Evolutionary conservation across 768 basidiomycete species (phyloP), one percentile per base, ranked within the genome.

Genomic region (Fibroporia radiculosa): DNA sequence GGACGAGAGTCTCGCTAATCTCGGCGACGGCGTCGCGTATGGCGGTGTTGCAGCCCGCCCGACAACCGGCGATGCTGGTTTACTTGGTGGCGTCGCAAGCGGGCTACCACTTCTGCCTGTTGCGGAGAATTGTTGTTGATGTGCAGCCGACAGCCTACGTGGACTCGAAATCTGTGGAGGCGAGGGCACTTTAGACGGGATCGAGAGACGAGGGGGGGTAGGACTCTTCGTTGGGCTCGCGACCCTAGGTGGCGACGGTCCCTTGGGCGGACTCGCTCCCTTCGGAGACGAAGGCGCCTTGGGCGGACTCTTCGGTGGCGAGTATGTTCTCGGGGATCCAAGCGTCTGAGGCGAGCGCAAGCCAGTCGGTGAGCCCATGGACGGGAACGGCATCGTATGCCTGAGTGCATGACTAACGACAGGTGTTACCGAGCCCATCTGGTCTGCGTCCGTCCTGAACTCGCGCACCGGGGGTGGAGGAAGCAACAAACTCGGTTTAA

Each of bases 301-400:
- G 11, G 34, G 29, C 10, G 52, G 59, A 16, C 51, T 52, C 14
- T 47, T 47, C 8, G 60, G 56, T 16, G 57, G 59, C 0, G 56
- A 53, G 33, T 60, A 62, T 6, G 56, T 57, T 6, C 58, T 56
- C 4, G 61, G 61, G 2, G 59, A 60, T 1, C 56, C 57, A 2
- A 60, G 42, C 6, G 53, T 56, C 34, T 57, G 58, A 34, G 51
- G 58, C 19, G 51, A 58, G 24, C 47, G 41, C 42, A 38, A 40
- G 19, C 62, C 63, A 10, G 61, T 58, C 1, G 64, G 62, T 8
- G 65, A 59, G 14, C 50, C 58, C 40, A 48, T 34, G 3, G 57
- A 52, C 7, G 64, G 58, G 51, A 62, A 60, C 7, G 59, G 61
- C 45, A 54, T 29, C 6, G 45, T 39, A n/a, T 45, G 29, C 18